A percentile compares a stretch with the other conserved stretches of the same genome.
Conservation (phyloP, 495 filamentous ascomycete species). For the Talaromyces nanjingensis region DNA sequence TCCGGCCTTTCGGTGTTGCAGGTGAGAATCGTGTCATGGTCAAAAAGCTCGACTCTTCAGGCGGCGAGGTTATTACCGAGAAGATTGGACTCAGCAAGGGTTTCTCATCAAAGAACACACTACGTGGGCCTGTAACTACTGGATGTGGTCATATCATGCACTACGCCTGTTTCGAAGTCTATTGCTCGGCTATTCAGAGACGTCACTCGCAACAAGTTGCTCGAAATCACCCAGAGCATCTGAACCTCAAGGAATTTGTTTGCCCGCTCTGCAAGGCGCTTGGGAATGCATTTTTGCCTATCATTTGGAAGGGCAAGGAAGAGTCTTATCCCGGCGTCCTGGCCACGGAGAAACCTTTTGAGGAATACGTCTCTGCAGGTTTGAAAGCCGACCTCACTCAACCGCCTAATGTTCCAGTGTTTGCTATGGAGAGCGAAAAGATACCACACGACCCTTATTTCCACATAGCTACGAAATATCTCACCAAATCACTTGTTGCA, state of each 20-base stretch:
- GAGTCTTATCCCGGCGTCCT: constrained; percentile 68
- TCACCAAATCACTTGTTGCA: constrained; percentile 50
- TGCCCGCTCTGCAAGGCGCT: constrained; percentile 98
- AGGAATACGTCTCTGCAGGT: constrained; percentile 41
- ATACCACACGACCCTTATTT: constrained; percentile 35
- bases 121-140: constrained; percentile 75
- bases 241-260: constrained; percentile 76
- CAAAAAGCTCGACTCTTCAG: constrained; percentile 65
- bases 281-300: constrained; percentile 90
- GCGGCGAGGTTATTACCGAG: constrained; percentile 61
- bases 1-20: constrained; percentile 86
- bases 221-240: constrained; percentile 78
- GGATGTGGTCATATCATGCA: constrained; percentile 99
- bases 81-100: constrained; percentile 83
- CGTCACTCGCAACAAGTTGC: constrained; percentile 89
- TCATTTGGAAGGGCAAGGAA: constrained; percentile 90
- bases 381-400: constrained; percentile 27
- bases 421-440: constrained; percentile 35
- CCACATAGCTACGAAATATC: constrained; percentile 58
- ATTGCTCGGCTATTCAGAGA: constrained; percentile 70
- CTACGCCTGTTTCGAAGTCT: constrained; percentile 88
- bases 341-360: constrained; percentile 50
- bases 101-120: constrained; percentile 61
- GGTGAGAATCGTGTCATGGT: constrained; percentile 74
- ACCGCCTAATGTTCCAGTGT: constrained; percentile 26